phyloP scores from a whole-genome alignment of 371 early-diverging fungal species.

The Mucor irregularis region DNA sequence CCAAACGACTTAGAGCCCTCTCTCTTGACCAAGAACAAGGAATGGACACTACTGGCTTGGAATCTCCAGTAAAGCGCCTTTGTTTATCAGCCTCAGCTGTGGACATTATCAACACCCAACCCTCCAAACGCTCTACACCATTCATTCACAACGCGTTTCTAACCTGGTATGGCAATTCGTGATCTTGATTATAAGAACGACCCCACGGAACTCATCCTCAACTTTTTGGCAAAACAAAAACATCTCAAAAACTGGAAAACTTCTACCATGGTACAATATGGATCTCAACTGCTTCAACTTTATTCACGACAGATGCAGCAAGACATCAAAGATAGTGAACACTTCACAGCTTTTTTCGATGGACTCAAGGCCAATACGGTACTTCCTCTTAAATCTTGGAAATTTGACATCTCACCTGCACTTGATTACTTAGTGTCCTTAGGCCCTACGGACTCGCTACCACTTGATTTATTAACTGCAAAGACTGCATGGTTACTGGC shows the following conservation, averaged over 20 bases:
- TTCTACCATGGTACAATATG: conserved; percentile 2
- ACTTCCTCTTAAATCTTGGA: background rate
- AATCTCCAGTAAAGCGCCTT: background rate
- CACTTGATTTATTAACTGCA: background rate
- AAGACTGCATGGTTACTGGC: conserved; percentile 24
- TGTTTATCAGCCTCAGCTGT: no score
- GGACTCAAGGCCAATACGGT: conserved; percentile 11
- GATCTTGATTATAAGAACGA: background rate
- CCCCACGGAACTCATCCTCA: background rate
- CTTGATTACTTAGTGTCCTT: background rate
- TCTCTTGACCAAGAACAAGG: background rate
- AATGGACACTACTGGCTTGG: background rate
- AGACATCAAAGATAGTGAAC: no score
- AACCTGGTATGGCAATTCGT: no score
- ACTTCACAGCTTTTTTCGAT: no score
- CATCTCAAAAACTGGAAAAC: background rate
- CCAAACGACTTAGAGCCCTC: background rate
- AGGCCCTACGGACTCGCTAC: background rate
- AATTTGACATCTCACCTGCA: conserved; percentile 8
- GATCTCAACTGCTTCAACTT: conserved; percentile 6
- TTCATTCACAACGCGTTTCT: background rate
- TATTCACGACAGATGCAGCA: background rate
- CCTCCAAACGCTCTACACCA: background rate
- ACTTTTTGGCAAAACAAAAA: conserved; percentile 2
- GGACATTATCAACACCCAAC: no score